Evolutionary conservation across 495 filamentous ascomycete species (phyloP), one percentile per base, ranked within the genome.

Genomic region (Trichoderma parareesei): DNA sequence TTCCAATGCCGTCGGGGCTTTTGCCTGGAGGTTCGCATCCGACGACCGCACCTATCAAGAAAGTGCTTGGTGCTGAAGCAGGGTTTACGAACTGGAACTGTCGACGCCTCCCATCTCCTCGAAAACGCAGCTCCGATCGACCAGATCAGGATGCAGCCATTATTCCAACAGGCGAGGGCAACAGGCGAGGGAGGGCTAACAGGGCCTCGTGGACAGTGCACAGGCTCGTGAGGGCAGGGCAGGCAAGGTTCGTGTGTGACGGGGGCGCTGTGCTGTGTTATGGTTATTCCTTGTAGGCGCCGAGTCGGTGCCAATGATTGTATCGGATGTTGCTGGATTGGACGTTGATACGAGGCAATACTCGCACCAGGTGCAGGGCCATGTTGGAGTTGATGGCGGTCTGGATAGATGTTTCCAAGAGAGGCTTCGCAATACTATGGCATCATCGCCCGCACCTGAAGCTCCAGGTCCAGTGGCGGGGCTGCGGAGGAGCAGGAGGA

Each of bases 81-180:
- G 27, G 53, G 53, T 20, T n/a, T 57, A 20, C 27, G 37, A 57
- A 57, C 16, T 11, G 53, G 53, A 57, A 57, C 20, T 9, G 53
- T 37, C 53, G 14, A 57, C 53, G 33, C 53, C 4, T 49, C n/a
- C 46, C 9, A 1, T 20, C 20, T 8, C 20, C 27, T 41, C 6
- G 40, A 37, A 57, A 37, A 35, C 14, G 9, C 11, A 10, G 27
- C 18, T 27, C 53, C 20, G 53, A 57, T 57, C 53, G 53, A 5
- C 53, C 53, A 57, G 53, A 57, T 57, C 53, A 57, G 53, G 53
- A 57, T 57, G 53, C 53, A 57, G 53, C 53, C 53, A 33, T 57
- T 27, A 57, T 27, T 27, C 27, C 27, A 27, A 27, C 27, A 27
- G 27, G 27, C 27, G 27, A 27, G 27, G 2, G 27, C 11, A 57